A percentile compares a stretch with the other conserved stretches of the same genome.
phyloP scores from a whole-genome alignment of 352 stramenopile genomes.

The Phytophthora aleatoria region DNA sequence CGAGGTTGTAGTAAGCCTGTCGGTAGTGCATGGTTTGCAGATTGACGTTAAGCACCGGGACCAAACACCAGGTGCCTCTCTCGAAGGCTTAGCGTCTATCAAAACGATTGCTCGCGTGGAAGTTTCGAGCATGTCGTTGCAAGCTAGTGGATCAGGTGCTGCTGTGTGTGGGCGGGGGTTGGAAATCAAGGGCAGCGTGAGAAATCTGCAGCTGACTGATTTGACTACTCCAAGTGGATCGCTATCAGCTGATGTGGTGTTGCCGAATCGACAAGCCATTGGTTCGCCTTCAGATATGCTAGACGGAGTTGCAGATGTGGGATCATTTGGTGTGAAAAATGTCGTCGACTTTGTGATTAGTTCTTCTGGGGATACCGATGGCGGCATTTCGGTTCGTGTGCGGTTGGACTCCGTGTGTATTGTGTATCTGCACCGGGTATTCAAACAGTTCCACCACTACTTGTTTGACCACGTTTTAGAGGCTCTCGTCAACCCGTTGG shows the following conservation, averaged over 20 bases:
- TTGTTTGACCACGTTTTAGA: constrained; percentile 57
- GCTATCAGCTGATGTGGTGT: constrained; percentile 29
- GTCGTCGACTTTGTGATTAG: constrained; percentile 67
- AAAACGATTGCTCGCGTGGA: constrained; percentile 38
- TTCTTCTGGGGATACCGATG: constrained; percentile 18
- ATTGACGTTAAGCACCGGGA: constrained; percentile 50
- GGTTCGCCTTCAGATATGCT: constrained; percentile 63
- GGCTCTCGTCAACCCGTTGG: constrained; percentile 34
- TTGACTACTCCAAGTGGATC: constrained; percentile 51
- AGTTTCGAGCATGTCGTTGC: constrained; percentile 39
- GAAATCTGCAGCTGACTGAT: constrained; percentile 76
- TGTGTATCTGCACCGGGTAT: constrained; percentile 85
- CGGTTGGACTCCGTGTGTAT: constrained; percentile 82
- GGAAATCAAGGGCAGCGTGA: constrained; percentile 67
- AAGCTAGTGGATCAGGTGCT: constrained; percentile 27
- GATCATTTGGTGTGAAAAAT: constrained; percentile 65
- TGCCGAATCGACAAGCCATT: constrained; percentile 77
- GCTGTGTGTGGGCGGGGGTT: constrained; percentile 18
- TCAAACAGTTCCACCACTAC: constrained; percentile 88
- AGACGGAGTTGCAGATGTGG: constrained; percentile 40
- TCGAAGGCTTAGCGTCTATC: constrained; percentile 19
- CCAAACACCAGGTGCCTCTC: constrained; percentile 21
- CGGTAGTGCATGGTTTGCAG: constrained; percentile 40
- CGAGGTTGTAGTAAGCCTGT: constrained; percentile 30
- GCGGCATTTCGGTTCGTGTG: constrained; percentile 41